A percentile compares a stretch with the other conserved stretches of the same genome.
Evolutionary conservation across 1,284 basidiomycete species (phyloP).

Genomic region (Sporisorium iseilematis-ciliati): DNA sequence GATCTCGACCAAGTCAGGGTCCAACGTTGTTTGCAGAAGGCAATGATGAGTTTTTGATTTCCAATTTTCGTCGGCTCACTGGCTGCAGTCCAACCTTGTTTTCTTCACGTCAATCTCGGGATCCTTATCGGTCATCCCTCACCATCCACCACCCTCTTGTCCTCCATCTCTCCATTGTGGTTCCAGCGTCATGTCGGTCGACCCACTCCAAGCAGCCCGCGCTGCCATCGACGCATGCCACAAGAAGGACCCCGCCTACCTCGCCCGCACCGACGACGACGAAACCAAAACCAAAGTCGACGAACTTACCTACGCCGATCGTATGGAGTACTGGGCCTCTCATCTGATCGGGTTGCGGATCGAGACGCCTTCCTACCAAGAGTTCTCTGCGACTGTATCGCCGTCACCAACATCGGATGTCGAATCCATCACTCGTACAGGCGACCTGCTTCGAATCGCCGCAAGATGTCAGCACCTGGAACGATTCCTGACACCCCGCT

Average conservation of each 20-base stretch:
- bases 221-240: conserved; percentile 52
- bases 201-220: conserved; percentile 39
- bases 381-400: conserved; percentile 24
- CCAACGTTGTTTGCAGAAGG: neutral
- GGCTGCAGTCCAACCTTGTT: neutral
- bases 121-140: neutral
- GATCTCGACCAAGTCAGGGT: conserved; percentile 5
- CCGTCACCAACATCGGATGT: conserved; percentile 32
- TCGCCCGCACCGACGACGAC: conserved; percentile 13
- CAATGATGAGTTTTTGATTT: conserved; percentile 1
- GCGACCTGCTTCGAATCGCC: conserved; percentile 57
- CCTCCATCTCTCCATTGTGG: neutral
- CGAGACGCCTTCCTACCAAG: conserved; percentile 33
- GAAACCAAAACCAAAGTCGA: conserved; percentile 36
- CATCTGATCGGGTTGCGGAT: conserved; percentile 34
- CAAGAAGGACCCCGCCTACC: conserved; percentile 51
- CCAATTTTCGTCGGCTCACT: conserved; percentile 3
- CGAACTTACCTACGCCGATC: conserved; percentile 65
- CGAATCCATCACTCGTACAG: conserved; percentile 17
- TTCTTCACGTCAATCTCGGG: neutral
- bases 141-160: neutral
- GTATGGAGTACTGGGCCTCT: conserved; percentile 50
- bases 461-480: conserved; percentile 67
- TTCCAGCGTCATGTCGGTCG: conserved; percentile 22
- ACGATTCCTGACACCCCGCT: conserved; percentile 60